Conservation (phyloP, 2,329 filamentous ascomycete species). For the Colletotrichum echinochloae region DNA sequence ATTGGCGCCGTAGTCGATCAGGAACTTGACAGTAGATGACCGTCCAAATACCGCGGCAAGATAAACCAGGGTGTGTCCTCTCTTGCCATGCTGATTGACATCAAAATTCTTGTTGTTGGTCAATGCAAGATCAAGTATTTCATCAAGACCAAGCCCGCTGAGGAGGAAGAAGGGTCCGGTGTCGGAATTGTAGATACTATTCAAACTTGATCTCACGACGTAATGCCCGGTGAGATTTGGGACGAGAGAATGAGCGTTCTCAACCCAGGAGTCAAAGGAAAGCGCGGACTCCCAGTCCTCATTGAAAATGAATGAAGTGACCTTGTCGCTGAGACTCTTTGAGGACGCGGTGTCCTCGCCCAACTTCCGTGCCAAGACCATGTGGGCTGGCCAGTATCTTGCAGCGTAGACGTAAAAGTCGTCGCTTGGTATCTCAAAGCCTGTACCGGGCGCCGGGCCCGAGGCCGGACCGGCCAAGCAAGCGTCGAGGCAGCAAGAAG, state of each 20-base stretch:
- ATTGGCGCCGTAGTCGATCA: neutral
- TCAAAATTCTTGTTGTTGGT: neutral
- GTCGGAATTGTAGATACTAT: neutral
- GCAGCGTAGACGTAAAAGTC: neutral
- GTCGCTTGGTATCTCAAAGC: neutral
- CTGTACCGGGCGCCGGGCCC: accelerated
- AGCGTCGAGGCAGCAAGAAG: neutral
- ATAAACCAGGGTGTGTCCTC: neutral
- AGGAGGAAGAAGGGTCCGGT: neutral
- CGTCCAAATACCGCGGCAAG: neutral
- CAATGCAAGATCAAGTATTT: neutral
- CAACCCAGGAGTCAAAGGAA: neutral
- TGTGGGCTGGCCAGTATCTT: neutral
- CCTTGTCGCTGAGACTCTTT: accelerated
- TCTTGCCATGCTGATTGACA: neutral
- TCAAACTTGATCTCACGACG: neutral
- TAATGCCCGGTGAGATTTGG: neutral
- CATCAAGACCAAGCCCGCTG: neutral
- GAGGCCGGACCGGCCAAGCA: neutral
- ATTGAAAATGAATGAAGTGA: neutral
- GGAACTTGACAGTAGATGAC: accelerated
- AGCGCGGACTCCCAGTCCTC: neutral
- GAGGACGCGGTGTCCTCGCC: no score
- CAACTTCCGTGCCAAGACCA: no score
- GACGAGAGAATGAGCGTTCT: accelerated